Evolutionary conservation across 2,329 filamentous ascomycete species (phyloP), one percentile per base, ranked within the genome.

Genomic region (Aspergillus unguis): DNA sequence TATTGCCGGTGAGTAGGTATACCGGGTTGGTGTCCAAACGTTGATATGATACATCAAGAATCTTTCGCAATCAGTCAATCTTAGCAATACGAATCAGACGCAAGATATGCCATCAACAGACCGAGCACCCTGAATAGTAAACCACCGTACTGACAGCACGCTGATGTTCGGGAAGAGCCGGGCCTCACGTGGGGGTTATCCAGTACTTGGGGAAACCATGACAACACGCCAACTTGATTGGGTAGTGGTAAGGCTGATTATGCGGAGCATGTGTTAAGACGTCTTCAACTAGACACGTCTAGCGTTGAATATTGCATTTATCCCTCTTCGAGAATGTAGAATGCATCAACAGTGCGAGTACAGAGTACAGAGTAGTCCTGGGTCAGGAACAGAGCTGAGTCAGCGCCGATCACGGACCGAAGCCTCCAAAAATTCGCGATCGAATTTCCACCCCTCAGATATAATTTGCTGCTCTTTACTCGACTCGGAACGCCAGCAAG

Each of bases 101-200:
- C 17, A 17, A 17, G 17, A 17, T 17, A 17, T 17, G 17, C 17
- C 17, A 17, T 17, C 17, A 17, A 17, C 36, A 37, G 25, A 46
- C 44, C 33, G 25, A 45, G 5, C 32, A 36, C 38, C 44, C 35
- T 10, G n/a, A 40, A 40, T 17, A 44, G 5, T n/a, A 3, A 9
- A 10, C 4, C 32, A n/a, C 33, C 10, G 38, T 8, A 17, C 36
- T n/a, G n/a, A 11, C 36, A 35, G 27, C 7, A 50, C n/a, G 41
- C 46, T 36, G 51, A 50, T 46, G 31, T 45, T 50, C 46, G 51
- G 51, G 46, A 46, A 42, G 51, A 40, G 51, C 46, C 51, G 51
- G 51, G 36, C 44, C 42, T 50, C 41, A 35, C 46, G 51, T 53
- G 51, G 46, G 46, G 51, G 51, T 49, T 17, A 31, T 11, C 35